Evolutionary conservation across 768 basidiomycete genomes (phyloP), one percentile per base, ranked within the genome.

Genomic region (Pisolithus orientalis): DNA sequence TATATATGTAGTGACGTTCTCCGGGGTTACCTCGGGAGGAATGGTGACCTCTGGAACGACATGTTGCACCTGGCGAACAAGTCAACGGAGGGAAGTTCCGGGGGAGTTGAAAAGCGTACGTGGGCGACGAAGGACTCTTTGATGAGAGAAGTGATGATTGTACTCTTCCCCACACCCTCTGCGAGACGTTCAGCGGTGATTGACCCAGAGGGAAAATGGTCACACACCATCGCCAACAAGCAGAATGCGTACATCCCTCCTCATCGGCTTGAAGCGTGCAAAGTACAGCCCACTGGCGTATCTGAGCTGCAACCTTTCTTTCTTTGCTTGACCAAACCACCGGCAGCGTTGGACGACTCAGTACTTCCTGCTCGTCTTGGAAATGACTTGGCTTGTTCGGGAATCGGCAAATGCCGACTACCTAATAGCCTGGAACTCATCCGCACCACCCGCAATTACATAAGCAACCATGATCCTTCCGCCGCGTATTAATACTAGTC

Each of bases 91-190:
- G 2, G 40, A 38, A 40, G 46, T 25, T 44, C 46, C 46, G 44
- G 38, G 49, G n/a, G 6, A 5, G 44, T 1, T 31, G 39, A 14
- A 17, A 44, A 21, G 39, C 42, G 65, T 69, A 94, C 94, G 72
- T 94, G 89, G 39, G 88, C 75, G 48, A 97, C 89, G 66, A 87
- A 96, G 31, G 89, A 85, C 69, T 95, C 92, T 68, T 97, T 97
- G 72, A 99, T 97, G 65, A 97, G 79, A 34, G 93, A 93, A 17
- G 93, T 96, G 66, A 98, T 84, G 65, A 98, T 94, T 44, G 93
- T 94, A 68, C 92, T 94, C 77, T 99, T 99, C 58, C 95, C 95
- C 61, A 97, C 95, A 58, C 90, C 91, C 77, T 95, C 94, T 97
- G 67, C 38, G 49, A 49, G 48, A 11, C 47, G 3, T 24, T 7